Percentiles rank a stretch among this genome's conserved stretches.
Conservation (phyloP, 495 filamentous ascomycete species). For the Podospora didyma region DNA sequence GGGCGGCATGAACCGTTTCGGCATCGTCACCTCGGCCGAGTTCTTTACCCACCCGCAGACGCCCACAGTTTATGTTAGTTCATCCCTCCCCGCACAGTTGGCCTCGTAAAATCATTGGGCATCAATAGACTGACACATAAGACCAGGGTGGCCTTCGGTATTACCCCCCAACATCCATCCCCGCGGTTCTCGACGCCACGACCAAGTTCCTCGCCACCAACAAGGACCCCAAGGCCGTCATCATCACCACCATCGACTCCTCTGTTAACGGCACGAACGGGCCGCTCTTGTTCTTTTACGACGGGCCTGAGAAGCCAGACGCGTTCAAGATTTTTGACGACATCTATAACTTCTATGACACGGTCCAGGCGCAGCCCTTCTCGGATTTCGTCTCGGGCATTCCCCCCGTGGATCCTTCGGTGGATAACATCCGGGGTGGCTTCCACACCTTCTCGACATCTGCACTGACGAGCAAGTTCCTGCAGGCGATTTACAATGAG, state of each 20-base stretch:
- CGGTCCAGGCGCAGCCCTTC: conserved; percentile 49
- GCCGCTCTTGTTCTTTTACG: conserved; percentile 55
- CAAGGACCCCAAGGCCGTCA: conserved; percentile 37
- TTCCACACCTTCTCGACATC: conserved; percentile 25
- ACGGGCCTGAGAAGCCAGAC: conserved; percentile 52
- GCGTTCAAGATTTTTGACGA: conserved; percentile 55
- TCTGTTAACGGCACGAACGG: conserved; percentile 46
- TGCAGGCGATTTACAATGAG: conserved; percentile 16
- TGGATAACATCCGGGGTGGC: conserved; percentile 15
- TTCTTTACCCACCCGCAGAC: conserved; percentile 41
- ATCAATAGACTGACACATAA: no score
- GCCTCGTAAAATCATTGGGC: no score
- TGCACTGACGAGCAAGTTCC: conserved; percentile 7
- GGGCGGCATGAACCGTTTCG: conserved; percentile 49
- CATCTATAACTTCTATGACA: conserved; percentile 41
- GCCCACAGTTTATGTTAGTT: conserved; percentile 13
- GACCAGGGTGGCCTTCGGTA: conserved; percentile 44
- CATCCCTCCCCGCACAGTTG: no score
- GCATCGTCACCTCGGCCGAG: conserved; percentile 49
- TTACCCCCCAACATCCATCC: conserved; percentile 21
- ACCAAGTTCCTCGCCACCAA: conserved; percentile 44
- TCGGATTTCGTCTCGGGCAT: conserved; percentile 37
- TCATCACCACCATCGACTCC: conserved; percentile 49
- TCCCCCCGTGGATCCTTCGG: conserved; percentile 6
- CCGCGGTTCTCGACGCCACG: conserved; percentile 49